Evolutionary conservation across 2,329 filamentous ascomycete species (phyloP).

Genomic region (Colletotrichum neosansevieriae): DNA sequence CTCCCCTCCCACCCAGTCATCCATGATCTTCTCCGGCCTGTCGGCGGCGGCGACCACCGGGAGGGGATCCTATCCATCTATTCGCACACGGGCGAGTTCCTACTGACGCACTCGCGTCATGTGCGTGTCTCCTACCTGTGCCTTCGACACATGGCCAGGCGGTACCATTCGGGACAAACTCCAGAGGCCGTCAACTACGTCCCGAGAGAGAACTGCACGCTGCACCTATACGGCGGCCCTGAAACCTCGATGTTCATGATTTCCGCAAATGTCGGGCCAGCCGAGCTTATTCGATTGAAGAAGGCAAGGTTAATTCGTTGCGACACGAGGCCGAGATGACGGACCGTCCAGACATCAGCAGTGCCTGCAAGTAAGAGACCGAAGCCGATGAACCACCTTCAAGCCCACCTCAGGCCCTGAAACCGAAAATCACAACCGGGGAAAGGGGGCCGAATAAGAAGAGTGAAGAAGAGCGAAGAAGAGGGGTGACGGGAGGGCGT

Average conservation of each 20-base stretch:
- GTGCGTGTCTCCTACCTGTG: conserved; percentile 14
- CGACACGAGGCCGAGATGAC: conserved; percentile 5
- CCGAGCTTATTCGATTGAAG: conserved; percentile 6
- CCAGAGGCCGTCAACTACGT: not conserved
- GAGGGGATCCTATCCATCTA: conserved; percentile 13
- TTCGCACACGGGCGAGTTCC: not conserved
- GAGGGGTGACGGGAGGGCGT: conserved; percentile 1
- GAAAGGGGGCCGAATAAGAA: conserved; percentile 18
- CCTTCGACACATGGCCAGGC: conserved; percentile 6
- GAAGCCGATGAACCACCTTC: conserved; percentile 19
- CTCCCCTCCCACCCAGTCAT: conserved; percentile 17
- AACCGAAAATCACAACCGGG: conserved; percentile 35
- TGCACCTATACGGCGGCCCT: not conserved
- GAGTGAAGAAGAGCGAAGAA: not conserved
- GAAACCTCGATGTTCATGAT: conserved; percentile 8
- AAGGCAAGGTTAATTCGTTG: conserved; percentile 17
- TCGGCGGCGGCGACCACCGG: conserved; percentile 22
- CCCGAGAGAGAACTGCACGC: conserved; percentile 6
- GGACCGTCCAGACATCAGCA: not conserved
- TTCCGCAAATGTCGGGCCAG: not conserved
- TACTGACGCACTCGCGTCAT: conserved; percentile 27
- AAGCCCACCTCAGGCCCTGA: conserved; percentile 34
- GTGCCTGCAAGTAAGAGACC: not conserved
- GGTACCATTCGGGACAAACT: not conserved
- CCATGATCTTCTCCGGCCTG: conserved; percentile 28